phyloP scores from a whole-genome alignment of 768 basidiomycete genomes.

The Amanita pseudoporphyria region DNA sequence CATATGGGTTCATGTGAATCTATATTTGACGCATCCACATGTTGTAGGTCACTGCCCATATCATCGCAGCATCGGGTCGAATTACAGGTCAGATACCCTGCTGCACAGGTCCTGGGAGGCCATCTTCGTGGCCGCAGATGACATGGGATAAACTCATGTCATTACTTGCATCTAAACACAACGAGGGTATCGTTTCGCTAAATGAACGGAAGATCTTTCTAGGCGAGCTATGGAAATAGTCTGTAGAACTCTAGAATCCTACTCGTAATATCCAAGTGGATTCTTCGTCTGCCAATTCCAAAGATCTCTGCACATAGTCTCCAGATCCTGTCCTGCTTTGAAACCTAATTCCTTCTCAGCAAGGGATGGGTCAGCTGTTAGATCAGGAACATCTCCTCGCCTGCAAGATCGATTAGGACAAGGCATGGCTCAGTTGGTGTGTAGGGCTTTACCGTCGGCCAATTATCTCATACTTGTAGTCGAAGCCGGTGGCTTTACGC shows the following conservation, averaged over 20 bases:
- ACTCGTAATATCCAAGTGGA: slow-evolving; percentile 56
- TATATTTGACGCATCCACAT: neutral
- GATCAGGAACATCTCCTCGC: slow-evolving; percentile 90
- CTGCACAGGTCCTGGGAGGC: no score
- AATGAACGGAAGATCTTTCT: neutral
- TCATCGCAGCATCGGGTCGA: no score
- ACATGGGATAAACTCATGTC: neutral
- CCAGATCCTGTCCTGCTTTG: slow-evolving; percentile 68
- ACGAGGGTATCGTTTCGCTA: neutral
- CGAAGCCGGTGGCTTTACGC: slow-evolving; percentile 80
- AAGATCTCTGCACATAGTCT: slow-evolving; percentile 91
- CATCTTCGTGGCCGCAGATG: no score
- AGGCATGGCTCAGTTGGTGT: neutral
- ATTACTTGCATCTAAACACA: slow-evolving; percentile 1
- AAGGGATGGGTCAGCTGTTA: slow-evolving; percentile 87
- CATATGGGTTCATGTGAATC: neutral
- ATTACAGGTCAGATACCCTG: no score
- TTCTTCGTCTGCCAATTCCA: slow-evolving; percentile 99
- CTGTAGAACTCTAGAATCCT: neutral
- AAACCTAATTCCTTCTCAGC: slow-evolving; percentile 94
- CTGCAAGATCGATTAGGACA: slow-evolving; percentile 28
- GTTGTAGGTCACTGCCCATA: no score
- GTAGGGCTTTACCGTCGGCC: slow-evolving; percentile 65
- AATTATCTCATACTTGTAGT: slow-evolving; percentile 84
- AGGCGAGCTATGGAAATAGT: neutral